Conservation (phyloP, 2,329 filamentous ascomycete species). For the Westerdykella aurantiaca region DNA sequence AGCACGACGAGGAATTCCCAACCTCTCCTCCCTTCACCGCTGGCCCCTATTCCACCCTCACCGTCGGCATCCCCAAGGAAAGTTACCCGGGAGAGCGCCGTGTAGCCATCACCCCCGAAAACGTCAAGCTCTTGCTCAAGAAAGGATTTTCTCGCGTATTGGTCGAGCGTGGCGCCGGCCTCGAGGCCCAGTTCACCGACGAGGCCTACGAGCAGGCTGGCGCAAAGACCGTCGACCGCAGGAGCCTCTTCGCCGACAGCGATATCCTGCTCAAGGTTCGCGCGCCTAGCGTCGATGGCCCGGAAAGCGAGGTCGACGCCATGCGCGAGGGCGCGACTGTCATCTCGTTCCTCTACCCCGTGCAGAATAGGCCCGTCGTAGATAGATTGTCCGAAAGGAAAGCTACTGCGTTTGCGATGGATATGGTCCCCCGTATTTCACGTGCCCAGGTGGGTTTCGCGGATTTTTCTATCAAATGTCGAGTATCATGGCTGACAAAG, state of each 20-base stretch:
- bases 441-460: constrained; percentile 57
- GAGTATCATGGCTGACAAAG: background rate
- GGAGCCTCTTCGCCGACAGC: constrained; percentile 65
- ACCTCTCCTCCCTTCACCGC: constrained; percentile 32
- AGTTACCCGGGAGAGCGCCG: constrained; percentile 73
- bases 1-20: constrained; percentile 27
- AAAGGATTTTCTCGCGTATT: constrained; percentile 76
- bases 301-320: constrained; percentile 59
- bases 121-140: constrained; percentile 74
- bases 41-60: constrained; percentile 63
- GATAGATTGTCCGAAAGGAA: constrained; percentile 65
- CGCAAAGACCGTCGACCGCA: constrained; percentile 65
- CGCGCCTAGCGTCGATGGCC: constrained; percentile 56
- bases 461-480: background rate
- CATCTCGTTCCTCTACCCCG: constrained; percentile 77
- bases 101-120: constrained; percentile 78
- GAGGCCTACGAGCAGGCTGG: constrained; percentile 71
- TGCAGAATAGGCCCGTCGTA: constrained; percentile 71
- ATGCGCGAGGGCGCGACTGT: constrained; percentile 67
- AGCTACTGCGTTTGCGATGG: constrained; percentile 81
- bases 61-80: constrained; percentile 74
- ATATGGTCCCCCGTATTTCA: constrained; percentile 85
- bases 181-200: constrained; percentile 70
- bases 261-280: constrained; percentile 83
- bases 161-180: constrained; percentile 75